phyloP scores from a whole-genome alignment of 2,329 filamentous ascomycete genomes.

The Aspergillus felis region DNA sequence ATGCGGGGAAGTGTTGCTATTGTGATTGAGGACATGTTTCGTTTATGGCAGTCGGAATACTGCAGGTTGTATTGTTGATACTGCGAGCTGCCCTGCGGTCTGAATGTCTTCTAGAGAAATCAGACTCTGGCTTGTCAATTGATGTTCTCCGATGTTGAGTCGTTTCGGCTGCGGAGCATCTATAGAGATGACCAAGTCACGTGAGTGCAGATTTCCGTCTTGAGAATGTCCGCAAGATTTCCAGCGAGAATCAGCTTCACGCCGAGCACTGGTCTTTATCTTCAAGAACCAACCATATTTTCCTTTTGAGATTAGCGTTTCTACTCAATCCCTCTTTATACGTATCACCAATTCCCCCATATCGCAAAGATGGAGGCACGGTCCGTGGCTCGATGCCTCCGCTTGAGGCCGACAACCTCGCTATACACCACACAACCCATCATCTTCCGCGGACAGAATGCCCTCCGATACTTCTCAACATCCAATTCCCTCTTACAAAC shows the following conservation, averaged over 20 bases:
- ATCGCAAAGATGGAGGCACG: conserved; percentile 29
- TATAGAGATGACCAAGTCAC: not conserved
- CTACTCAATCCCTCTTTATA: not conserved
- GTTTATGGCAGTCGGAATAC: not conserved
- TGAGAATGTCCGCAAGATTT: not conserved
- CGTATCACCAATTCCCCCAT: not conserved
- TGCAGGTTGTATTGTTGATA: not conserved
- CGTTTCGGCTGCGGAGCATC: not conserved
- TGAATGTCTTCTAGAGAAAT: not conserved
- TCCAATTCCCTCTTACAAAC: conserved; percentile 17
- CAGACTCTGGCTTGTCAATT: not conserved
- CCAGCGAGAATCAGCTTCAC: not conserved
- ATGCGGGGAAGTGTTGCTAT: conserved; percentile 65
- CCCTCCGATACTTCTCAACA: conserved; percentile 12
- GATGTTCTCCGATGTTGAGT: not conserved
- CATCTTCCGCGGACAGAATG: conserved; percentile 8
- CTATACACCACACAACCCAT: conserved; percentile 18
- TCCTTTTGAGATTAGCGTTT: not conserved
- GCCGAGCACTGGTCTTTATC: not conserved
- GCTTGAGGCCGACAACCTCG: conserved; percentile 27
- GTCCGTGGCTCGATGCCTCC: conserved; percentile 29
- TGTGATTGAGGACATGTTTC: conserved; percentile 51
- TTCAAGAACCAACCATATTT: not conserved
- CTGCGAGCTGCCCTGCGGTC: not conserved
- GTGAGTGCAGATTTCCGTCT: conserved; percentile 6